Evolutionary conservation across 2,329 filamentous ascomycete species (phyloP).

Genomic region (Ophiostoma angusticollis): DNA sequence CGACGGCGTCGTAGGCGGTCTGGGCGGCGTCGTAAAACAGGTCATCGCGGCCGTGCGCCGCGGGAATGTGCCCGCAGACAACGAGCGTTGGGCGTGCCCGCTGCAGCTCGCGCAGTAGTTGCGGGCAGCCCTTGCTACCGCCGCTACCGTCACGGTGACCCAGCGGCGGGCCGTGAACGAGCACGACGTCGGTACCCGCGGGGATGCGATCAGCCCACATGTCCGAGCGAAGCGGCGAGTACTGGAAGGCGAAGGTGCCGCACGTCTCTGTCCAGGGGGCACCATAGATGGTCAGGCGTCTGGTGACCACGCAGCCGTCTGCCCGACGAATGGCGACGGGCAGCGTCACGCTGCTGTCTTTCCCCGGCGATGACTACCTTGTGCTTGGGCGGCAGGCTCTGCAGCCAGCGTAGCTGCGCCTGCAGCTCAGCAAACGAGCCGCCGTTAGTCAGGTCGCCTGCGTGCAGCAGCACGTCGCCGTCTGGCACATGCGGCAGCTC

Average conservation of each 20-base stretch:
- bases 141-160: slow-evolving; percentile 3
- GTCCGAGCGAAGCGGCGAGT: slow-evolving; percentile 4
- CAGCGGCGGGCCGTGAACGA: slow-evolving; percentile 6
- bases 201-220: slow-evolving; percentile 3
- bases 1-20: background rate
- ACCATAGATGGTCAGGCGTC: slow-evolving; percentile 16
- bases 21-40: slow-evolving; percentile 1
- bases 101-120: slow-evolving; percentile 2
- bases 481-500: slow-evolving; percentile 20
- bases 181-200: slow-evolving; percentile 3
- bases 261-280: slow-evolving; percentile 16
- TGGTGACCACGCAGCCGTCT: too few relatives aligned
- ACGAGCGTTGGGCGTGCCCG: background rate
- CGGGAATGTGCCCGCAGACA: slow-evolving; percentile 8
- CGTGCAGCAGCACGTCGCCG: slow-evolving; percentile 29
- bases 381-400: slow-evolving; percentile 20
- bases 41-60: slow-evolving; percentile 2
- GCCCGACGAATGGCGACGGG: background rate
- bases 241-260: slow-evolving; percentile 17
- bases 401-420: slow-evolving; percentile 23
- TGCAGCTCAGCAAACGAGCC: slow-evolving; percentile 26
- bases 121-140: slow-evolving; percentile 6
- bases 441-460: slow-evolving; percentile 26
- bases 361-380: slow-evolving; percentile 25
- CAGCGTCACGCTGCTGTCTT: slow-evolving; percentile 9